phyloP scores from a whole-genome alignment of 768 basidiomycete genomes.

The Lyophyllum atratum region DNA sequence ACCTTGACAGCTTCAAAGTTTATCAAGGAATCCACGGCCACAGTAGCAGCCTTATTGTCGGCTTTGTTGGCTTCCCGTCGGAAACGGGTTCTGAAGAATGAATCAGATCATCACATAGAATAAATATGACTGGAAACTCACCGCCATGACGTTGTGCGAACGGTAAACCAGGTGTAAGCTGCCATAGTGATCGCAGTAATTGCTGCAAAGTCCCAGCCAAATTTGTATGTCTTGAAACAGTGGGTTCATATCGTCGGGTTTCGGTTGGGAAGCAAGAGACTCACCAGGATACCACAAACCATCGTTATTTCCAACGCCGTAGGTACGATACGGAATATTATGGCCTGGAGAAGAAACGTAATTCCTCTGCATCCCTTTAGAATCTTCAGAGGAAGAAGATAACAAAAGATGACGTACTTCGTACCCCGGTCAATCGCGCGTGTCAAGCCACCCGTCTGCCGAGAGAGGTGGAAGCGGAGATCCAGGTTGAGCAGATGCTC shows the following conservation, averaged over 20 bases:
- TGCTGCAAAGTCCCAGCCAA: constrained; percentile 96
- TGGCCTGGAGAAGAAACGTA: constrained; percentile 89
- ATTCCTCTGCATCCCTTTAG: constrained; percentile 68
- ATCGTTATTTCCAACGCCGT: constrained; percentile 95
- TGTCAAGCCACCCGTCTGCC: constrained; percentile 95
- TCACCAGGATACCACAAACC: constrained; percentile 95
- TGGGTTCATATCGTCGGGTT: background rate
- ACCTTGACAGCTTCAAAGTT: constrained; percentile 99
- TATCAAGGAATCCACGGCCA: constrained; percentile 93
- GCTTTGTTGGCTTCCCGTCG: constrained; percentile 94
- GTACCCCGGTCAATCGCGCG: constrained; percentile 97
- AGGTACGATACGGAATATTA: constrained; percentile 93
- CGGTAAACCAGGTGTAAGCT: constrained; percentile 96
- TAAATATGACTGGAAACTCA: constrained; percentile 28
- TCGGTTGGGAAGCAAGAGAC: constrained; percentile 18
- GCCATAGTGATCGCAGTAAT: constrained; percentile 84
- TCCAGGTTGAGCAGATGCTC: constrained; percentile 90
- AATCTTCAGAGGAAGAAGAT: background rate
- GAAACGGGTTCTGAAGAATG: constrained; percentile 73
- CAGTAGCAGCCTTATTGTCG: constrained; percentile 93
- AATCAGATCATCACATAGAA: constrained; percentile 1
- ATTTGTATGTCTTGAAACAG: constrained; percentile 81
- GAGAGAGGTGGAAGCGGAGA: constrained; percentile 86
- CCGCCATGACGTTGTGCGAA: constrained; percentile 96
- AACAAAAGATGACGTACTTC: constrained; percentile 58